Conservation (phyloP, 176 grass and related monocot genomes). For the Oryza nivara region DNA sequence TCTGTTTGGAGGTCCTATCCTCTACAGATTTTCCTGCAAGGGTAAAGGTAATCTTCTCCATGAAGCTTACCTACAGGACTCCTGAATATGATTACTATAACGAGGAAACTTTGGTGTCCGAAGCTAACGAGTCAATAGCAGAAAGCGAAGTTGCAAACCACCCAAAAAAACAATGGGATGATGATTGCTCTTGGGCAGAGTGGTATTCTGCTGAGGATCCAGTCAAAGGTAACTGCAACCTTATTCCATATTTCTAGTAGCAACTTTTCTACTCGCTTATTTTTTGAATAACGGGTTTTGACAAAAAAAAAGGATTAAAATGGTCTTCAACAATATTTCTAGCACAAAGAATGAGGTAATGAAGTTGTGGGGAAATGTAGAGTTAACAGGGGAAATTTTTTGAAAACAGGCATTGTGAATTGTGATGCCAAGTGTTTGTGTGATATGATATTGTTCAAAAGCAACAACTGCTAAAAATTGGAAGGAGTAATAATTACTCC, state of each 20-base stretch:
- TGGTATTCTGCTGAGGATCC: constrained; percentile 99
- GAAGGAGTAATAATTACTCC: constrained; percentile 11
- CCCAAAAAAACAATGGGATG: constrained; percentile 84
- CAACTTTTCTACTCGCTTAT: neutral
- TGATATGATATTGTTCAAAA: neutral
- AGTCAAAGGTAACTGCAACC: constrained; percentile 66
- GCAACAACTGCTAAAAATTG: neutral
- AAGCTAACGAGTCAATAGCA: constrained; percentile 56
- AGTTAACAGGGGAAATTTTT: neutral
- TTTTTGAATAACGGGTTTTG: neutral
- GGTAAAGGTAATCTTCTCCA: constrained; percentile 84
- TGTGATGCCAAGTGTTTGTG: neutral
- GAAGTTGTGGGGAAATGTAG: neutral
- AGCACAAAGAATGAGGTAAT: neutral
- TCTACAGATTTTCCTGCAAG: constrained; percentile 73
- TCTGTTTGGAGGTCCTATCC: constrained; percentile 75
- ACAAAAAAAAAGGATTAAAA: neutral
- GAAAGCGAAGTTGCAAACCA: constrained; percentile 60
- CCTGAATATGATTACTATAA: constrained; percentile 79
- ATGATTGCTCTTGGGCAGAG: constrained; percentile 96
- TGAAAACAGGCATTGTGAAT: neutral
- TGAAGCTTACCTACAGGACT: constrained; percentile 94
- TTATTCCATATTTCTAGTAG: constrained; percentile 2
- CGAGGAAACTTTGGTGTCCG: constrained; percentile 57
- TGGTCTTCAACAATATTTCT: neutral